Conservation (phyloP, 2,329 filamentous ascomycete genomes). For the Piedraia hortae region DNA sequence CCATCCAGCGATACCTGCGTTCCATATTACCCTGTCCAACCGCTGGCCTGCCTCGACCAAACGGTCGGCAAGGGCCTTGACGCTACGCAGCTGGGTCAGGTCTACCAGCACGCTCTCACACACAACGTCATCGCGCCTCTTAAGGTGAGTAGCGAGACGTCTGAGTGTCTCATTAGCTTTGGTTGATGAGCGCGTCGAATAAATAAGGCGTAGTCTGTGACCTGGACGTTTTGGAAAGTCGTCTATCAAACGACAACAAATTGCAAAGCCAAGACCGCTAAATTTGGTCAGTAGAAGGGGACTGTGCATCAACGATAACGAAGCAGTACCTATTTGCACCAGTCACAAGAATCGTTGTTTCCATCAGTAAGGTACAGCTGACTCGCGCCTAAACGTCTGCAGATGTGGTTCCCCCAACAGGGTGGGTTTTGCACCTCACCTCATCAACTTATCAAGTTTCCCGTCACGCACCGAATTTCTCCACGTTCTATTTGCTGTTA, state of each 20-base stretch:
- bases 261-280: conserved; percentile 69
- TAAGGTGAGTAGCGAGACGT: conserved; percentile 25
- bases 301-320: conserved; percentile 1
- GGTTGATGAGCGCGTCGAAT: conserved; percentile 47
- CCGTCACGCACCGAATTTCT: too few species aligned
- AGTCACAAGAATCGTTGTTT: conserved; percentile 49
- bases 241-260: conserved; percentile 63
- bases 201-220: conserved; percentile 49
- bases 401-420: too few species aligned
- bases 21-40: conserved; percentile 56
- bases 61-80: conserved; percentile 25
- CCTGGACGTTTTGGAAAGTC: conserved; percentile 54
- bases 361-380: too few species aligned
- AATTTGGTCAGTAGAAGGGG: conserved; percentile 1
- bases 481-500: too few species aligned
- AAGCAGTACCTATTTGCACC: conserved; percentile 51
- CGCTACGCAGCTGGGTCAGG: conserved; percentile 26
- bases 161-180: conserved; percentile 50
- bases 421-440: too few species aligned
- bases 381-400: too few species aligned
- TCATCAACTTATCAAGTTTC: too few species aligned
- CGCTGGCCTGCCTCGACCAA: conserved; percentile 32
- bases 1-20: conserved; percentile 77
- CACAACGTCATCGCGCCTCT: conserved; percentile 17
- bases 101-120: conserved; percentile 28